Base-by-base conservation (phyloP, 2,329 filamentous ascomycete species). In the Trichoderma lentiforme region DNA sequence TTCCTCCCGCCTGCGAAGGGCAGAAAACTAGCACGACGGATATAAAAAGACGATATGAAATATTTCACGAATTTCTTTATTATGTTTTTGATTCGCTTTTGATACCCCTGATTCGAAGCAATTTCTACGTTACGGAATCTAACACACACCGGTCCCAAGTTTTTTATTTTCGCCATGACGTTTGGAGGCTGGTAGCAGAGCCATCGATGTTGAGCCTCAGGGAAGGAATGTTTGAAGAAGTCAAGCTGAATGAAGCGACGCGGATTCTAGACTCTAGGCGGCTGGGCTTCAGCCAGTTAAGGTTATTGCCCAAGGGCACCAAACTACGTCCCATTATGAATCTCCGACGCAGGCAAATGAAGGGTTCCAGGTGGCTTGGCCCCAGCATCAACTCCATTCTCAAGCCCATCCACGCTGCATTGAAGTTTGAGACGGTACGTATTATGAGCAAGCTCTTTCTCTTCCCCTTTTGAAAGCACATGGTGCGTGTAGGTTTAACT, bases 101-200 rank as follows among this genome's bases (percentile, higher is more conserved):
- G 71, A 92, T 98, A 76, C 95, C 96, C 11, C 86, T 99, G 8
- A 88, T 98, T 62, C 90, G 93, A 39, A 90, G 89, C 74, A 95
- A 96, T 77, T 99, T 99, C 77, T 95, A 98, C 78, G 93, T 98
- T 47, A 99, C 96, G 0, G 96, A 99, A 80, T 96, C 94, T 0
- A 94, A 90, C 74, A 85, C 86, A 1, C 90, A 97, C 78, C 90
- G 92, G 18, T 94, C 96, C 76, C 89, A 90, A 32, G 83, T 98
- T 1, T 97, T 97, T 80, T 99, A 94, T 82, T 98, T 98, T 79
- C 92, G 95, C 4, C 96, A 99, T 75, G 96, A 99, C 80, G 86
- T 96, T 11, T 99, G 96, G 96, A 89, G 88, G 65, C 86, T 86
- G 53, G 81, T 98, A 39, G 89, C 91, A 2, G 91, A 95, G 76